Conservation (phyloP, 1,284 basidiomycete genomes). For the Tilletia walkeri region DNA sequence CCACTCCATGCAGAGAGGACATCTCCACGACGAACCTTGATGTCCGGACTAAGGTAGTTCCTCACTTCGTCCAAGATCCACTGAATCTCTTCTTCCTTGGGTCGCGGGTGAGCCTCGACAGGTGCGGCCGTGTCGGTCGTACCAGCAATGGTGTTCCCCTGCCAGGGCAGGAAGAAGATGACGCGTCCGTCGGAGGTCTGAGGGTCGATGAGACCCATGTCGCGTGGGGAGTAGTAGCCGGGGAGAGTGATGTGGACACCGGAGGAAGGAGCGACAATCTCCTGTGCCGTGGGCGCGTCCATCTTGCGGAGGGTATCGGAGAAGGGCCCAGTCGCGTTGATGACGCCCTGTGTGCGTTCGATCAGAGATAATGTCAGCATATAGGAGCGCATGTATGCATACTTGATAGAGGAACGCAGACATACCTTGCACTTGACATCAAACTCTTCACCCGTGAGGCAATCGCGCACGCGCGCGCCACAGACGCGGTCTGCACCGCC, state of each 20-base stretch:
- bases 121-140: slow-evolving; percentile 84
- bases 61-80: slow-evolving; percentile 93
- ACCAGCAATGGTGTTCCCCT: slow-evolving; percentile 94
- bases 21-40: slow-evolving; percentile 91
- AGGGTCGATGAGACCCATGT: slow-evolving; percentile 93
- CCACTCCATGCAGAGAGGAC: slow-evolving; percentile 96
- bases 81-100: slow-evolving; percentile 88
- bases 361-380: slow-evolving; percentile 53
- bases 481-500: slow-evolving; percentile 65
- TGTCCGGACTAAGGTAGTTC: slow-evolving; percentile 83
- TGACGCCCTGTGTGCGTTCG: slow-evolving; percentile 64
- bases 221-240: slow-evolving; percentile 91
- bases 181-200: slow-evolving; percentile 93
- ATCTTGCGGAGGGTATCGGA: slow-evolving; percentile 80
- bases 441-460: slow-evolving; percentile 78
- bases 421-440: slow-evolving; percentile 71
- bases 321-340: slow-evolving; percentile 97
- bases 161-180: slow-evolving; percentile 98
- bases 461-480: slow-evolving; percentile 78
- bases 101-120: slow-evolving; percentile 76
- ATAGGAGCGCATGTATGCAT: not conserved
- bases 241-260: slow-evolving; percentile 96
- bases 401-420: not conserved
- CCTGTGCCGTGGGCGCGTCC: slow-evolving; percentile 75
- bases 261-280: slow-evolving; percentile 87